Conservation (phyloP, 352 stramenopile genomes). For the Phytophthora idaei region DNA sequence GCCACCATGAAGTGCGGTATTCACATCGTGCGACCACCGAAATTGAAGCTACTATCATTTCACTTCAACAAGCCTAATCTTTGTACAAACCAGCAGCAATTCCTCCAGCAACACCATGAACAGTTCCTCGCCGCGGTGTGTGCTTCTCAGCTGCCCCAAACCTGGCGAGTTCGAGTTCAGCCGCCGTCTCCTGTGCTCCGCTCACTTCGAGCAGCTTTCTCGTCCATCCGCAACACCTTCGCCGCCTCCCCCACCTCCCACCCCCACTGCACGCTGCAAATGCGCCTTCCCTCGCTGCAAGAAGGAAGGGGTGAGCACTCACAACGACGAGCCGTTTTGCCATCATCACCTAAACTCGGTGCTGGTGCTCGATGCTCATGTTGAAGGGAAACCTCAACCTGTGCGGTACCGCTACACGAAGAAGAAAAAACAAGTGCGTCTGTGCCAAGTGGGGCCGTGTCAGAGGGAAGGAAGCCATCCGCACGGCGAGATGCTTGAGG, state of each 20-base stretch:
- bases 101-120: too few species aligned
- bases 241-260: not conserved
- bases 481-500: not conserved
- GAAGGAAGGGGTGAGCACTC: not conserved
- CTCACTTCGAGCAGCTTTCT: slow-evolving; percentile 10
- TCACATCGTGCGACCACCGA: too few species aligned
- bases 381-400: slow-evolving; percentile 2
- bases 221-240: not conserved
- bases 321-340: not conserved
- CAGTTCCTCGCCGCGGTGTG: not conserved
- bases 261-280: not conserved
- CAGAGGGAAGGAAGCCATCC: not conserved
- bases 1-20: too few species aligned
- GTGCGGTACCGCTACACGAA: not conserved
- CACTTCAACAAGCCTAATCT: not conserved
- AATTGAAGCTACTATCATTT: too few species aligned
- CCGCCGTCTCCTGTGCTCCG: not conserved
- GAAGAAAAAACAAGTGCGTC: not conserved
- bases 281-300: slow-evolving; percentile 4
- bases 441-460: slow-evolving; percentile 9
- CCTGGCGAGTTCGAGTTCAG: slow-evolving; percentile 1
- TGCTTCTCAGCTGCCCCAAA: not conserved
- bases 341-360: not conserved
- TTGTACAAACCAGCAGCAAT: not conserved
- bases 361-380: slow-evolving; percentile 2